Evolutionary conservation across 108 stramenopile genomes (phyloP), one percentile per base, ranked within the genome.

Genomic region (Cyclostephanos invisitatus): DNA sequence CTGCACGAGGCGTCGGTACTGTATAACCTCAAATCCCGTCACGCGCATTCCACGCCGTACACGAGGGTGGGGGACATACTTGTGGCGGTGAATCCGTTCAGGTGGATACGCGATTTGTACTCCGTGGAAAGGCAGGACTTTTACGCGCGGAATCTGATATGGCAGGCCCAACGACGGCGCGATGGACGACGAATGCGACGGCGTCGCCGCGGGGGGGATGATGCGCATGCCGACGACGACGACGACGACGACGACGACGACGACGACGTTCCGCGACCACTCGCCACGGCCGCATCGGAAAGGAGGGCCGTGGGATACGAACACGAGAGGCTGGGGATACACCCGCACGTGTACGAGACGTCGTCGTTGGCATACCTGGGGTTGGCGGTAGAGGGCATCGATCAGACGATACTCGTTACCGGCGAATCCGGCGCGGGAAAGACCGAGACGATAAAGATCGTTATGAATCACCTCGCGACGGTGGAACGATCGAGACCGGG

Each of bases 1-100:
- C 77, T 98, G 77, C 97, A 98, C 80, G 97, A 98, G 83, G 95
- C 97, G n/a, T 91, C 96, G 10, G 97, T 98, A 83, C 81, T 98
- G 14, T 93, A 95, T 80, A 96, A 92, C 74, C 72, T 93, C 63
- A 93, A 90, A 65, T 81, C 83, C 22, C 83, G 94, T 20, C 91
- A 95, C 76, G 59, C 46, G 27, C 53, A 53, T 17, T 82, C 80
- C 20, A 64, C 82, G 53, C 94, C 94, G 6, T 97, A 97, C 77
- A 96, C 97, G 9, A 82, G 93, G 18, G 94, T 94, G 6, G 94
- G 95, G 3, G 93, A 94, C 42, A 96, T 97, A 74, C 73, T 96
- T 21, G 85, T 97, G 38, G 97, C 97, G 8, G 80, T 97, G 74
- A 97, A 97, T 82, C 96, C 97, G 5, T 97, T 93, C 83, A 81